Base-by-base conservation (phyloP, 306 rosid genomes). In the Ormosia emarginata region DNA sequence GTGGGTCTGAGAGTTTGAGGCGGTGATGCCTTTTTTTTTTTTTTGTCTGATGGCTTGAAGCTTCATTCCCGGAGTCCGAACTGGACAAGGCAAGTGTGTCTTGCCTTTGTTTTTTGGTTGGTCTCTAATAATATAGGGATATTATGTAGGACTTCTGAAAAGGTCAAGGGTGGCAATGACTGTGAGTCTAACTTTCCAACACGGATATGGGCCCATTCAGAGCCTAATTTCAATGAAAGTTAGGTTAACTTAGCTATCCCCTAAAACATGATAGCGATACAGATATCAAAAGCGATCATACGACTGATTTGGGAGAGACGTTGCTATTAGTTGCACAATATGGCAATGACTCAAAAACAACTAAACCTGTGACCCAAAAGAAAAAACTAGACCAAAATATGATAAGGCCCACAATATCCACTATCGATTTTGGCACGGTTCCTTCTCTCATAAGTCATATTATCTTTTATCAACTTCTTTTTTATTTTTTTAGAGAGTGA, bases 331-430 rank as follows among this genome's bases (percentile, higher is more conserved):
- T 49, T 37, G 73, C 78, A 77, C 74, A 77, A 77, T 68, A 58
- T 79, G 84, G 87, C 79, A 67, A n/a, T 84, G 87, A 79, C 84
- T 84, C 84, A 80, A 79, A 82, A 73, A 55, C 71, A 64, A 83
- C 46, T 78, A 30, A 4, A n/a, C 61, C 53, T 1, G 11, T 39
- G 46, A 71, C 63, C 67, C 79, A 77, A 68, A 83, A 61, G 10
- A 46, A 68, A 68, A 67, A 49, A 36, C 36, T 49, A 15, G 6
- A 13, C 66, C 33, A 67, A 67, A 78, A 18, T 14, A 18, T 64
- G 47, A 1, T 7, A 57, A 47, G 81, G 74, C 62, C 84, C 87
- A 79, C 87, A 74, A 50, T 74, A 74, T 84, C 81, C 74, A 36
- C 74, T 29, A 59, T 49, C 29, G 0, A 9, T 29, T 57, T 30